Evolutionary conservation across 225 moss, liverwort and hornwort genomes (phyloP).

Genomic region (Asterella californica): DNA sequence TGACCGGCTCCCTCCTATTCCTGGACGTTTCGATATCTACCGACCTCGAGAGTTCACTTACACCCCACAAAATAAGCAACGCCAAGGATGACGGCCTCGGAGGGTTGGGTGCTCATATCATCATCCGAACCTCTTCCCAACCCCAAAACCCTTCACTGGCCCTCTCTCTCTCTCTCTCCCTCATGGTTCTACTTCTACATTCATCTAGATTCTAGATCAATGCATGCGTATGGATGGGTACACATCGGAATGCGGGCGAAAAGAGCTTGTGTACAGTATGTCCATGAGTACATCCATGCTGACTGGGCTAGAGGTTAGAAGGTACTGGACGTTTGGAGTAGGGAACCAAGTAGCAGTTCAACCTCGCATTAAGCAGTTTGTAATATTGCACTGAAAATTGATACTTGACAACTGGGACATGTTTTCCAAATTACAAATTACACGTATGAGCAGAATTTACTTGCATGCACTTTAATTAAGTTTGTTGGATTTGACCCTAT

Average conservation of each 20-base stretch:
- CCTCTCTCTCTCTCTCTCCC: too few relatives aligned
- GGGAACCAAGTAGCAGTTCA: too few relatives aligned
- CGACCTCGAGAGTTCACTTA: neutral
- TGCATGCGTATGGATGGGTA: too few relatives aligned
- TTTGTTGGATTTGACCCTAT: too few relatives aligned
- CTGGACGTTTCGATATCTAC: neutral
- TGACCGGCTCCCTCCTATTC: neutral
- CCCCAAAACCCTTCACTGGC: neutral
- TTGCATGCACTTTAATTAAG: too few relatives aligned
- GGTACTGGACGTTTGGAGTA: neutral
- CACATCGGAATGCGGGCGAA: neutral
- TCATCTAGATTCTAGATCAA: conserved; percentile 7
- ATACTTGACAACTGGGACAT: too few relatives aligned
- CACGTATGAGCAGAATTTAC: too few relatives aligned
- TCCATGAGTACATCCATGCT: neutral
- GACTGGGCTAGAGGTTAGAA: neutral
- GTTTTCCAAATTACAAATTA: too few relatives aligned
- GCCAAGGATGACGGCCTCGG: neutral
- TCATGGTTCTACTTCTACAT: neutral
- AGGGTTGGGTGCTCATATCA: neutral
- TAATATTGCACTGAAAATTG: too few relatives aligned
- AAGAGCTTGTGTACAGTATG: neutral
- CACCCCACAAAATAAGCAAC: neutral
- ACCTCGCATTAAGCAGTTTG: too few relatives aligned
- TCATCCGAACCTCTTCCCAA: neutral